A percentile compares a stretch with the other conserved stretches of the same genome.
Conservation (phyloP, 1,284 basidiomycete species). For the Cutaneotrichosporon cavernicola region DNA sequence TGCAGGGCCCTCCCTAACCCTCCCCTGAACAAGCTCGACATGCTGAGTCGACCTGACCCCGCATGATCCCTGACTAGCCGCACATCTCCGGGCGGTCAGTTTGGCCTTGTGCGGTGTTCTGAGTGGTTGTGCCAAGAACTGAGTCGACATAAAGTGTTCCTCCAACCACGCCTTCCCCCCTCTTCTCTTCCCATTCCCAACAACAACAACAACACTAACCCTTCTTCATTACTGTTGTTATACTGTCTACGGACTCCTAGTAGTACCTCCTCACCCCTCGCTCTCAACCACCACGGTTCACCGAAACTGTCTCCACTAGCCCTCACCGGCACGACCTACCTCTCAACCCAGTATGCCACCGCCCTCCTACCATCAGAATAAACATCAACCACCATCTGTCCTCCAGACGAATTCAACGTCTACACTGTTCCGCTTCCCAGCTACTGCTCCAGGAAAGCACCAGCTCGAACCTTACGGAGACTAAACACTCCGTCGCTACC, state of each 20-base stretch:
- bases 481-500: constrained; percentile 13
- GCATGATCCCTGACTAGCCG: neutral
- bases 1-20: neutral
- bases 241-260: neutral
- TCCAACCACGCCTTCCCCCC: neutral
- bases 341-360: constrained; percentile 1
- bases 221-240: neutral
- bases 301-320: constrained; percentile 4
- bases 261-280: neutral
- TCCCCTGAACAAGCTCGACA: neutral
- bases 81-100: neutral
- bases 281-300: neutral
- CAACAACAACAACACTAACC: neutral
- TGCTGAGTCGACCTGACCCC: neutral
- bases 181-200: neutral
- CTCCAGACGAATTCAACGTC: neutral
- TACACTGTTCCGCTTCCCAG: neutral
- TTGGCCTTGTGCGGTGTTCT: no score
- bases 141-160: neutral
- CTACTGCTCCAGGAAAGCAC: neutral
- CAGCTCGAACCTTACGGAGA: constrained; percentile 10
- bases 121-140: no score
- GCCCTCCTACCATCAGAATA: neutral
- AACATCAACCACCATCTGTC: neutral
- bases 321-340: neutral